A percentile compares a stretch with the other conserved stretches of the same genome.
These are phyloP conservation scores for Tuber melanosporum DNA, from an alignment of 495 filamentous ascomycete genomes.

Conservation along the genomic window DNA sequence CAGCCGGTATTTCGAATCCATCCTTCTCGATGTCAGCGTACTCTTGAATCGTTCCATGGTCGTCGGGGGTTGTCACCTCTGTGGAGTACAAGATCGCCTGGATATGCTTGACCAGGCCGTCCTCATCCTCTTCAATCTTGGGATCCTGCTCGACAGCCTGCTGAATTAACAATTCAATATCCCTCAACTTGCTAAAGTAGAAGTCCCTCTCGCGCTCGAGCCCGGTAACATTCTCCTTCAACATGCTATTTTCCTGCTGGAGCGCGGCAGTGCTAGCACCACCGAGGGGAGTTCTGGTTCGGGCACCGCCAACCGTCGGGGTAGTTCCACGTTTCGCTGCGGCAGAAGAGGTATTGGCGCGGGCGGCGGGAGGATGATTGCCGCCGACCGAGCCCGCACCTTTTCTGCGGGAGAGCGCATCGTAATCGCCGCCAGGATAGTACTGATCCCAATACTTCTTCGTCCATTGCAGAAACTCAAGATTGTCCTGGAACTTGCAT, in stretches of 20 bases:
- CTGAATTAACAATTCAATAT: constrained; percentile 92
- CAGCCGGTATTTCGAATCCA: constrained; percentile 75
- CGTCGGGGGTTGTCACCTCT: constrained; percentile 52
- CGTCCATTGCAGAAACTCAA: constrained; percentile 95
- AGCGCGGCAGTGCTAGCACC: constrained; percentile 59
- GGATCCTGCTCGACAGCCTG: constrained; percentile 83
- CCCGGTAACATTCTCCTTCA: constrained; percentile 81
- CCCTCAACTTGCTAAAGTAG: constrained; percentile 95
- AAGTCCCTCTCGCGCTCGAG: constrained; percentile 93
- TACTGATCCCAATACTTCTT: constrained; percentile 98
- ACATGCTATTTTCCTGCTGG: constrained; percentile 68
- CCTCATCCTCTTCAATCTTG: constrained; percentile 85
- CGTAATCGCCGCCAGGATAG: constrained; percentile 93
- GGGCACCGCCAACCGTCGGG: constrained; percentile 57
- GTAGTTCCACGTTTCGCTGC: constrained; percentile 63
- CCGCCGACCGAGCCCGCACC: constrained; percentile 57
- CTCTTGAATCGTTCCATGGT: constrained; percentile 14
- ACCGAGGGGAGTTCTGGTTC: constrained; percentile 49
- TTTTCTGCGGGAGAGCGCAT: constrained; percentile 77
- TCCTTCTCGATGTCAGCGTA: constrained; percentile 47
- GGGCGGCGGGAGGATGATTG: constrained; percentile 45
- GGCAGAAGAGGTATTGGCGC: constrained; percentile 47
- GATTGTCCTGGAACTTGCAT: constrained; percentile 99
- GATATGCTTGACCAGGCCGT: constrained; percentile 84
- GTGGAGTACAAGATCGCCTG: constrained; percentile 96